Evolutionary conservation across 2,329 filamentous ascomycete species (phyloP).

Genomic region (Helicocarpus griseus): DNA sequence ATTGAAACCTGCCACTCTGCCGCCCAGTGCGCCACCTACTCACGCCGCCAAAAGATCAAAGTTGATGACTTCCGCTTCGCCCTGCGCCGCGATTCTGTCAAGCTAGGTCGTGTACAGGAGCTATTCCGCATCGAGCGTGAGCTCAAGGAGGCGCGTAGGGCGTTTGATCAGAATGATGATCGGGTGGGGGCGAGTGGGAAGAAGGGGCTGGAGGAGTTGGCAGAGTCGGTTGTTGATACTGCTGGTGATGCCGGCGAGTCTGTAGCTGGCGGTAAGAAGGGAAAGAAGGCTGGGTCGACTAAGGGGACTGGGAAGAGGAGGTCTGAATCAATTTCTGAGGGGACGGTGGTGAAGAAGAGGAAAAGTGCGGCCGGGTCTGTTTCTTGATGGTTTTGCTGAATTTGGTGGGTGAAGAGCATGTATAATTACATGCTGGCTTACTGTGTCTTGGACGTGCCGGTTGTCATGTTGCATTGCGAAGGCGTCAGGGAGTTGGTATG

Average conservation of each 20-base stretch:
- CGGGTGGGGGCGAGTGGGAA: constrained; percentile 31
- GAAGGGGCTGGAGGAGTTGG: constrained; percentile 22
- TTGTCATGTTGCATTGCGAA: neutral
- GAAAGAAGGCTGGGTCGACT: constrained; percentile 21
- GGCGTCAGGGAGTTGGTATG: neutral
- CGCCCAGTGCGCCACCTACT: constrained; percentile 72
- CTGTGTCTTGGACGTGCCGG: neutral
- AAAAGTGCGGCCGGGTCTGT: constrained; percentile 5
- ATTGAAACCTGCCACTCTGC: constrained; percentile 88
- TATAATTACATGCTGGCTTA: neutral
- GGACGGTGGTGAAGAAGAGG: constrained; percentile 6
- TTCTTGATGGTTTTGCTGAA: neutral
- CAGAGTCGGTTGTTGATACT: neutral
- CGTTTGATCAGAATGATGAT: constrained; percentile 36
- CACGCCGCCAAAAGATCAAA: constrained; percentile 91
- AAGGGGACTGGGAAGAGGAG: constrained; percentile 19
- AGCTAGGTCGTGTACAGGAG: constrained; percentile 82
- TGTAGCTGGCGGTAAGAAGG: constrained; percentile 20
- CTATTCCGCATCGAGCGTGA: constrained; percentile 80
- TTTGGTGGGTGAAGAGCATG: neutral
- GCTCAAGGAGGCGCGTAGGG: constrained; percentile 71
- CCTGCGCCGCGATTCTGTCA: constrained; percentile 71
- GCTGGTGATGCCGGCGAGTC: constrained; percentile 18
- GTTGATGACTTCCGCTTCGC: constrained; percentile 97
- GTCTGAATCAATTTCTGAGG: constrained; percentile 5